These are phyloP conservation scores for Parmales sp. DNA, from an alignment of 108 stramenopile species.

Conservation along the genomic window DNA sequence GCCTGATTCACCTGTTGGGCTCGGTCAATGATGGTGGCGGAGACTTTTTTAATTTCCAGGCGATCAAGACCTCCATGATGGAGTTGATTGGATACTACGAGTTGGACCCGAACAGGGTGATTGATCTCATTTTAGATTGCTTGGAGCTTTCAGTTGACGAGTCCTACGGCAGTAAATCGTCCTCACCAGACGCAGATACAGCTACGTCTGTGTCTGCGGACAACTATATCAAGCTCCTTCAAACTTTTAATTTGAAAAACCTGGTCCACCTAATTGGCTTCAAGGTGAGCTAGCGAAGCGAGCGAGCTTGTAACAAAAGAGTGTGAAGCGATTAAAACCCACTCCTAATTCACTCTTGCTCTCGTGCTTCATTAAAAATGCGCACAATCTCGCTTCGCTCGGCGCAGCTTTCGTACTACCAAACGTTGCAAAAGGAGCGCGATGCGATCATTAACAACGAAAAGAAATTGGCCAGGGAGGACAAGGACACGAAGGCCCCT, in stretches of 20 bases:
- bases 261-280: conserved; percentile 72
- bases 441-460: no score
- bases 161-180: background rate
- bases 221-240: background rate
- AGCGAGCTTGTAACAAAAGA: background rate
- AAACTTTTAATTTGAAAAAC: conserved; percentile 25
- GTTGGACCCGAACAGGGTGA: conserved; percentile 85
- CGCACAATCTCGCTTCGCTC: no score
- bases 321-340: no score
- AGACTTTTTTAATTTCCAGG: background rate
- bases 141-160: conserved; percentile 48
- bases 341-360: no score
- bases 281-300: conserved; percentile 36
- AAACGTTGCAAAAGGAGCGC: no score
- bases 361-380: no score
- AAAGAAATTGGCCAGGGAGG: no score
- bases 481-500: no score
- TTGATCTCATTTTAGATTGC: conserved; percentile 71
- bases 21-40: background rate
- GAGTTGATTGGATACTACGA: conserved; percentile 81
- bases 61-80: conserved; percentile 16
- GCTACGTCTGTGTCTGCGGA: background rate
- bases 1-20: conserved; percentile 40
- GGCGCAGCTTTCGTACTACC: no score
- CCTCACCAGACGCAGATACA: background rate